phyloP scores from a whole-genome alignment of 768 basidiomycete species.

The Clitopilus hobsonii region DNA sequence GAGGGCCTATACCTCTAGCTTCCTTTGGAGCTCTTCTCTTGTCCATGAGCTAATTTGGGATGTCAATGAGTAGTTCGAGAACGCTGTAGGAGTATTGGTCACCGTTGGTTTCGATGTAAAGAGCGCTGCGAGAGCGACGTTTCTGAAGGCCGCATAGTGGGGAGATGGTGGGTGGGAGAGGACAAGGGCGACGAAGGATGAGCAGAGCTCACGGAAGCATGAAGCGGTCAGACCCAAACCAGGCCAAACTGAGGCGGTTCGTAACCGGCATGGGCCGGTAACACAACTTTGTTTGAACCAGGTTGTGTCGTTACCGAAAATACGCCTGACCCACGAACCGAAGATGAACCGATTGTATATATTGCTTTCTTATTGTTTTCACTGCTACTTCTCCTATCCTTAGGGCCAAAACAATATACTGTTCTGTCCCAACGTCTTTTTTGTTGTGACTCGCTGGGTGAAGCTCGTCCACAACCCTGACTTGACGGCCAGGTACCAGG shows the following conservation, averaged over 20 bases:
- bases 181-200: slow-evolving; percentile 21
- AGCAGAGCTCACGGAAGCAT: slow-evolving; percentile 1
- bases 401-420: no score
- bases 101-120: slow-evolving; percentile 30
- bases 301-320: slow-evolving; percentile 12
- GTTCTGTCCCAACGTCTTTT: no score
- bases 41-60: slow-evolving; percentile 39
- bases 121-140: slow-evolving; percentile 16
- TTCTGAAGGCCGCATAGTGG: slow-evolving; percentile 15
- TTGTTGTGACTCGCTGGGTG: no score
- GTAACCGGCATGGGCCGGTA: slow-evolving; percentile 10
- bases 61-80: slow-evolving; percentile 14
- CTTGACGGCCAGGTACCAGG: not conserved
- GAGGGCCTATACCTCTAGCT: slow-evolving; percentile 34
- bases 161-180: slow-evolving; percentile 39
- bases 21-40: slow-evolving; percentile 43
- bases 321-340: slow-evolving; percentile 7
- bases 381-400: no score
- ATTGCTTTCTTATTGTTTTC: not conserved
- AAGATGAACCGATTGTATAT: slow-evolving; percentile 10
- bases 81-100: slow-evolving; percentile 12
- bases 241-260: slow-evolving; percentile 10
- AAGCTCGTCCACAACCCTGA: no score
- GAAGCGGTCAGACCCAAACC: not conserved
- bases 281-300: slow-evolving; percentile 6